Evolutionary conservation across 75 land plant species (phyloP).

Genomic region (Selaginella moellendorffii): DNA sequence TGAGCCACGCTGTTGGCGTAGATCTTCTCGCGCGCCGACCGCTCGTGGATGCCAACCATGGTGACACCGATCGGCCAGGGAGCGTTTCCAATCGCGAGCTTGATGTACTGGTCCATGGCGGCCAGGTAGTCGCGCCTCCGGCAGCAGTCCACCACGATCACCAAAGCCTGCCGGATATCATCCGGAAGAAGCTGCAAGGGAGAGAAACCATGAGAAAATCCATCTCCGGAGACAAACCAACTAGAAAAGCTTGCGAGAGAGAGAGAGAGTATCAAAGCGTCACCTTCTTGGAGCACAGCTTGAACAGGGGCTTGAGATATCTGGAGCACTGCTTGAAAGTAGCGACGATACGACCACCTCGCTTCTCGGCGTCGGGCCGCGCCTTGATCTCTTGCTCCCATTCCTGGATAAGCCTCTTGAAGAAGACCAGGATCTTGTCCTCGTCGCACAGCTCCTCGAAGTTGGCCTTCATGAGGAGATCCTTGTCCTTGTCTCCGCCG

Average conservation of each 20-base stretch:
- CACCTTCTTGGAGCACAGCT: constrained; percentile 86
- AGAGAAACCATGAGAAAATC: too few relatives aligned
- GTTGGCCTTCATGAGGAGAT: constrained; percentile 53
- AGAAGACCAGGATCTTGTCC: constrained; percentile 93
- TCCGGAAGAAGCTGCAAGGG: constrained; percentile 65
- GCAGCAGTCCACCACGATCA: constrained; percentile 73
- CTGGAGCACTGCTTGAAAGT: constrained; percentile 94
- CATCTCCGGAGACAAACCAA: too few relatives aligned
- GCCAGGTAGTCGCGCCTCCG: constrained; percentile 78
- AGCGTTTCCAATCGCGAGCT: constrained; percentile 94
- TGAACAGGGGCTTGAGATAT: constrained; percentile 75
- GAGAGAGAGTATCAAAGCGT: background rate
- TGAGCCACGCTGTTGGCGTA: constrained; percentile 98
- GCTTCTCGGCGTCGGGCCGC: constrained; percentile 55
- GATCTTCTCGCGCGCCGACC: constrained; percentile 98
- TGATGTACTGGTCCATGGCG: constrained; percentile 97
- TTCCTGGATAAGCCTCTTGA: constrained; percentile 81
- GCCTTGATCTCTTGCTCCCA: constrained; percentile 85
- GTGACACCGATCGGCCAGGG: constrained; percentile 99
- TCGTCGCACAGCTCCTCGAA: constrained; percentile 86
- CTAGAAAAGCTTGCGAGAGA: too few relatives aligned
- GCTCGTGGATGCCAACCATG: constrained; percentile 99
- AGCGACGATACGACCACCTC: constrained; percentile 85
- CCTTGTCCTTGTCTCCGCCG: constrained; percentile 44
- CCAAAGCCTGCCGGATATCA: constrained; percentile 76